Conservation (phyloP, 331 rosid species). For the Malus hybrid region DNA sequence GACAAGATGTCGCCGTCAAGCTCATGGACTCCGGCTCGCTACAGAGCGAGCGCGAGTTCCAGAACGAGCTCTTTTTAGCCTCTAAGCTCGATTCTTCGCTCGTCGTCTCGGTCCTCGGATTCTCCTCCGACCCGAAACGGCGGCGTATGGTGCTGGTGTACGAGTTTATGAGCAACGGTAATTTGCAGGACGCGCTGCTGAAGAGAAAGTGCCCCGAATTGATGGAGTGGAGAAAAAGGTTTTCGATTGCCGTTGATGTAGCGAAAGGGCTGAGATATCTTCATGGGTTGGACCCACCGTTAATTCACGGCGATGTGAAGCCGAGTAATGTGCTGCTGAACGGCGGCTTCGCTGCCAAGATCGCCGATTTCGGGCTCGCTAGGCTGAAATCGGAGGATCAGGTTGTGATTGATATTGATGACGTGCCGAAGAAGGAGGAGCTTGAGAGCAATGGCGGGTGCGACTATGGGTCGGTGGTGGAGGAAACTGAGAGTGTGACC, state of each 20-base stretch:
- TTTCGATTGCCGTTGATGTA: constrained; percentile 33
- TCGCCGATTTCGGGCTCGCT: constrained; percentile 85
- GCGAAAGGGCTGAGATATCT: constrained; percentile 63
- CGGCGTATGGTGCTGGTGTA: constrained; percentile 71
- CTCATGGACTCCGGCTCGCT: constrained; percentile 76
- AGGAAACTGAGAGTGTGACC: constrained; percentile 65
- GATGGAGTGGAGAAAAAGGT: constrained; percentile 57
- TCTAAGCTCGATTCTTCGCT: constrained; percentile 44
- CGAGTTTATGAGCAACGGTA: constrained; percentile 70
- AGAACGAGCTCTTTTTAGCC: constrained; percentile 86
- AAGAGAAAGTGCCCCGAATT: constrained; percentile 60
- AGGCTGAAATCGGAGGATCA: constrained; percentile 52
- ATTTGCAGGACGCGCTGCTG: constrained; percentile 84
- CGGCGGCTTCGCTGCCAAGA: constrained; percentile 33
- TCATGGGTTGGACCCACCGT: constrained; percentile 68
- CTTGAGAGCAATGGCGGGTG: constrained; percentile 32
- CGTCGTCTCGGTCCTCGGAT: constrained; percentile 51
- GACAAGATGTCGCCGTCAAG: constrained; percentile 62
- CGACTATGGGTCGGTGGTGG: constrained; percentile 56
- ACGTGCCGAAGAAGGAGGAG: constrained; percentile 19
- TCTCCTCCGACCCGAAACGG: constrained; percentile 65
- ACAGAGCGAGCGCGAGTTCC: constrained; percentile 91
- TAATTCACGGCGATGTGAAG: constrained; percentile 83
- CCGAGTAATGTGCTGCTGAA: constrained; percentile 83
- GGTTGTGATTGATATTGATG: constrained; percentile 23